phyloP scores from a whole-genome alignment of 495 filamentous ascomycete genomes.

The Chlorociboria aeruginascens region DNA sequence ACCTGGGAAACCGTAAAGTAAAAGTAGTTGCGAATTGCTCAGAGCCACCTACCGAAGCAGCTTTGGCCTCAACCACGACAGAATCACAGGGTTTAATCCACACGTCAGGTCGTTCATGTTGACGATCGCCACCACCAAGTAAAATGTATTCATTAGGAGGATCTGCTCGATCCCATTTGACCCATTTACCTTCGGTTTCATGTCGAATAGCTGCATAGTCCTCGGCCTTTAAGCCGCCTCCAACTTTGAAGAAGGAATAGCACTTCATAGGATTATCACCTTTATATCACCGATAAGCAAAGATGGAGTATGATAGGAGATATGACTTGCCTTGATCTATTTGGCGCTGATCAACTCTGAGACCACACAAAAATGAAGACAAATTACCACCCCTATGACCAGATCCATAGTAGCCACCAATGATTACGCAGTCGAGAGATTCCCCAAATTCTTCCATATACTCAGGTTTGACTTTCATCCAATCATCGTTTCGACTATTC shows the following conservation, averaged over 20 bases:
- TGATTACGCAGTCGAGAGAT: conserved; percentile 74
- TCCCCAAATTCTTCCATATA: conserved; percentile 98
- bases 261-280: conserved; percentile 55
- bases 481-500: conserved; percentile 89
- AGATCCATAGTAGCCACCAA: conserved; percentile 89
- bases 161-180: conserved; percentile 65
- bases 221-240: conserved; percentile 75
- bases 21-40: conserved; percentile 66
- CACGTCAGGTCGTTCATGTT: conserved; percentile 74
- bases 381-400: conserved; percentile 73
- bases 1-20: conserved; percentile 86
- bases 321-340: conserved; percentile 29
- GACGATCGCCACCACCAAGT: conserved; percentile 60
- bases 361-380: conserved; percentile 77
- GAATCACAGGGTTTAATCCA: conserved; percentile 91
- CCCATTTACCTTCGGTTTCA: conserved; percentile 84
- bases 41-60: conserved; percentile 61
- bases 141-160: conserved; percentile 75
- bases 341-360: conserved; percentile 62
- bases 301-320: neutral
- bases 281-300: conserved; percentile 14
- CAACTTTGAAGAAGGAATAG: conserved; percentile 91
- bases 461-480: conserved; percentile 98
- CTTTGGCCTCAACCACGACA: conserved; percentile 79
- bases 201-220: conserved; percentile 78